Base-by-base conservation (phyloP, 2,329 filamentous ascomycete species). In the Nothophoma quercina region DNA sequence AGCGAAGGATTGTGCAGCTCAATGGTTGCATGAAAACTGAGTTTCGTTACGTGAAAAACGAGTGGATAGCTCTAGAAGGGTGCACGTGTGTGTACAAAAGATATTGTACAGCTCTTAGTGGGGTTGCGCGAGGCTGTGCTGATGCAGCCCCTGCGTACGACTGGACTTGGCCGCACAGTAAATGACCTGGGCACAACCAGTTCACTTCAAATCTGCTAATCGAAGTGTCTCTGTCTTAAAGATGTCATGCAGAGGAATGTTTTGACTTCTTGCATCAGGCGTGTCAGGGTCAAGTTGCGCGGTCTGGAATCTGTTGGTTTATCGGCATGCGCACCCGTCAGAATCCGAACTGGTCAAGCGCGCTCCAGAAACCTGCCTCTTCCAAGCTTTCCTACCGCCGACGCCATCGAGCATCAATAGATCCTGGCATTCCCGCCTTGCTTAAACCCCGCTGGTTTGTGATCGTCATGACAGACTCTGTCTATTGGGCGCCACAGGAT, bases 401-500 rank as follows among this genome's bases (percentile, higher is more conserved):
- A 63, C 54, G 58, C 55, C 56, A 62, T 64, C 59, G 51, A 60
- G 56, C 63, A 59, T 62, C 41, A 48, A 28, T 52, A 26, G 10
- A 58, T 45, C 53, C 63, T 54, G 59, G 59, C 58, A 44, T 41
- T 59, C 35, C 64, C 64, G 53, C 57, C 38, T 65, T 55, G 22
- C 48, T 56, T 34, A 32, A 16, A 32, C 53, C 54, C 51, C 42
- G 34, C 47, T 35, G 40, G 51, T 49, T 52, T 34, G 30, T 53
- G 58, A 64, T 63, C 59, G 50, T 30, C 56, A 25, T 19, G 23
- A 16, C 15, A 48, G 18, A 18, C 21, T 30, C 25, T 25, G 28
- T 5, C 45, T 10, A 67, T 64, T 67, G 61, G 63, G 30, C 48
- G 64, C 62, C 63, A 66, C 60, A 63, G 18, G 30, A 46, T 13